phyloP scores from a whole-genome alignment of 176 grass and related monocot genomes.

The Bonia amplexicaulis region DNA sequence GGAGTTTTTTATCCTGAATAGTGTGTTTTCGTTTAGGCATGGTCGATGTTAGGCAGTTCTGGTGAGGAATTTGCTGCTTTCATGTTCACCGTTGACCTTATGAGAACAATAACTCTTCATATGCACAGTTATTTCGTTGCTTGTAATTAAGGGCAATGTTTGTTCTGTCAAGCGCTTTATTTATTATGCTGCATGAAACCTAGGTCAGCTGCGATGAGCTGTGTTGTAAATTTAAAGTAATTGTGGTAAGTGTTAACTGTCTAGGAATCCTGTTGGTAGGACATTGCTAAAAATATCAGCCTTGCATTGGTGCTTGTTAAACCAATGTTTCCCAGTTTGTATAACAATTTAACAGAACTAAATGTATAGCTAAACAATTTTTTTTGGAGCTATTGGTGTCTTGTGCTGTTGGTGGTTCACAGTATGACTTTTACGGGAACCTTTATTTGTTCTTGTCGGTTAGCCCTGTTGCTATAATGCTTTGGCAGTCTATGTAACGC shows the following conservation, averaged over 20 bases:
- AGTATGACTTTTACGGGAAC: not conserved
- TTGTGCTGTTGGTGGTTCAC: not conserved
- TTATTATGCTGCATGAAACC: not conserved
- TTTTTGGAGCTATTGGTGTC: not conserved
- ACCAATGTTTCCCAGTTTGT: not conserved
- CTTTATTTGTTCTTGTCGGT: not conserved
- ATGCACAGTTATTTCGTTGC: not conserved
- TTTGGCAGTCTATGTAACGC: not conserved
- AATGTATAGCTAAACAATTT: not conserved
- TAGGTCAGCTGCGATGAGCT: not conserved
- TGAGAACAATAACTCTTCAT: not conserved
- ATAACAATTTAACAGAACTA: not conserved
- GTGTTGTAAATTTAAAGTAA: not conserved
- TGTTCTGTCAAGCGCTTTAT: not conserved
- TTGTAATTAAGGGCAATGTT: not conserved
- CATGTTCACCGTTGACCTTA: not conserved
- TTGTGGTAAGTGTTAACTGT: not conserved
- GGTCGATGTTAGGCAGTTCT: not conserved
- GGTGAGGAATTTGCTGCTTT: not conserved
- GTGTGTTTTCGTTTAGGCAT: not conserved
- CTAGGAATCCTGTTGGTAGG: not conserved
- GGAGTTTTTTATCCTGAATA: not conserved
- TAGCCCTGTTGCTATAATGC: not conserved
- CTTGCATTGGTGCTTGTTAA: not conserved
- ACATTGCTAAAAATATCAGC: conserved; percentile 2